Percentiles rank a stretch among this genome's conserved stretches.
Conservation (phyloP, 2,329 filamentous ascomycete genomes). For the Pyrenophora graminea region DNA sequence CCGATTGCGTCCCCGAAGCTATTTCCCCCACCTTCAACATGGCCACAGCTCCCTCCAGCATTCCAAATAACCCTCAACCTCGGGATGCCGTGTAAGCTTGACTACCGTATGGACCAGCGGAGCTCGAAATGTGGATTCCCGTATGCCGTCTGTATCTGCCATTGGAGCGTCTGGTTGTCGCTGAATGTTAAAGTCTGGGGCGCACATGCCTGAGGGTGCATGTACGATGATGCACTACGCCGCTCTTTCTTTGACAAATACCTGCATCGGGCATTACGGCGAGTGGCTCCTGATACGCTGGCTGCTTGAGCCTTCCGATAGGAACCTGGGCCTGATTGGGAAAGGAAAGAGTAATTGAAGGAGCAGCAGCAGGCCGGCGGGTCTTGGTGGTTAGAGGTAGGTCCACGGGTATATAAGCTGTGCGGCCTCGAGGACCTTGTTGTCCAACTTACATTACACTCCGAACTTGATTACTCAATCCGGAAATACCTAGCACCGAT, state of each 20-base stretch:
- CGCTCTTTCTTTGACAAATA: constrained; percentile 5
- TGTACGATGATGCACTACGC: neutral
- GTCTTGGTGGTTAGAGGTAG: neutral
- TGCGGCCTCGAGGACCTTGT: constrained; percentile 13
- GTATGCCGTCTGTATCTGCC: no score
- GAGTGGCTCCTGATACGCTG: constrained; percentile 7
- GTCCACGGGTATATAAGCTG: constrained; percentile 3
- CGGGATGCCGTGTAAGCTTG: no score
- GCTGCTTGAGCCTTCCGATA: neutral
- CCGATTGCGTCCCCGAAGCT: neutral
- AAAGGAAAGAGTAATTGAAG: neutral
- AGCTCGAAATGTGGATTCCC: no score
- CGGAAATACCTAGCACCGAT: constrained; percentile 2
- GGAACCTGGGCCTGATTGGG: neutral
- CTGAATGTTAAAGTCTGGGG: no score
- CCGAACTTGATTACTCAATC: neutral
- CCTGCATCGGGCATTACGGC: neutral
- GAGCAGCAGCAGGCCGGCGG: neutral
- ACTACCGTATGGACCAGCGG: no score
- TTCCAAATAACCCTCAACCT: no score
- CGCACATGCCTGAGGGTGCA: no score
- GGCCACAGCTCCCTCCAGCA: no score
- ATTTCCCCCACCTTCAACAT: no score
- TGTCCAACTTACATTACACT: constrained; percentile 6
- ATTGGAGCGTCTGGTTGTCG: no score